Evolutionary conservation across 148 eudicot genomes (phyloP), one percentile per base, ranked within the genome.

Genomic region (Cornus florida): DNA sequence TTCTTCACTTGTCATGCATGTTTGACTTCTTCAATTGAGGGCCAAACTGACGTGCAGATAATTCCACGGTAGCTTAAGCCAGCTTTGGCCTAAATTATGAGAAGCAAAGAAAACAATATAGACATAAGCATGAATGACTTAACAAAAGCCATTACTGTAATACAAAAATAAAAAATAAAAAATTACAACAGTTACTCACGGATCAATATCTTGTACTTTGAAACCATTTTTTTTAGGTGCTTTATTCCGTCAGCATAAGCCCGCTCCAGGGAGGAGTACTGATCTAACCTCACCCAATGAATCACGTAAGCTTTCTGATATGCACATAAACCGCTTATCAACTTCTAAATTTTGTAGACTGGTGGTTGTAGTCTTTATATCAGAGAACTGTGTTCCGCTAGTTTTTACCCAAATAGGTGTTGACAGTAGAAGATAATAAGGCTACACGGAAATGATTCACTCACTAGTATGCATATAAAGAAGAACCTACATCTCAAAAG

Each of bases 231-330:
- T 57, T 86, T 84, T 86, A 89, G 83, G 75, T 83, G 89, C 53
- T 75, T 75, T 62, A 79, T 79, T 33, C 91, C 91, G 74, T 89
- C 89, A 20, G 20, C 66, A 78, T 89, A 89, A 68, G 91, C 89
- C 78, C 83, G 76, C 71, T 84, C 82, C 64, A 79, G 2, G 67
- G 89, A 84, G 56, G 82, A 70, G 71, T 83, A 86, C 68, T 75
- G 80, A 83, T 89, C 86, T 24, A 89, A 48, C 75, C 68, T 80
- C 72, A 89, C 89, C 91, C 91, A 89, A 72, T 89, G 91, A 72
- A 89, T 83, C 35, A 86, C 78, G 64, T 79, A 83, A 33, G 86
- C 89, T 89, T 85, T 89, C 91, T 89, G 81, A 28, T 28, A 78
- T 65, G 75, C 78, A 64, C 75, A 70, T 19, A 31, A 9, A 46